Evolutionary conservation across 257 asterid species (phyloP), one percentile per base, ranked within the genome.

Genomic region (Solanum pimpinellifolium): DNA sequence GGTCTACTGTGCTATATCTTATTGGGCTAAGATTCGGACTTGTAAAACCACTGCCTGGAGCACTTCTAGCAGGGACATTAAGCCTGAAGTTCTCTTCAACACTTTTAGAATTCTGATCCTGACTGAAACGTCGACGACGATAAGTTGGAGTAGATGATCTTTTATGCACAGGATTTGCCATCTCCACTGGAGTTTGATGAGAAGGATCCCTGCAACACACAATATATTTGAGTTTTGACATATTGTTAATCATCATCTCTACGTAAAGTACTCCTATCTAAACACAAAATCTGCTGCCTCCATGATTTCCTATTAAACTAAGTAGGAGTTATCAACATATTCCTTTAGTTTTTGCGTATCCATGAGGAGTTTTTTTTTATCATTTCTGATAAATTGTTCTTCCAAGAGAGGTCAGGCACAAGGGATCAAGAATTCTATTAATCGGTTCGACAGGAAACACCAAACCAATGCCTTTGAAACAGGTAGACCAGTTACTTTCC

Each of bases 21-120:
- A 88, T 90, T 2, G 98, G 95, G 92, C 98, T 96, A 31, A 59
- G 91, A 25, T 87, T 86, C 16, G 98, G 99, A 86, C 98, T 96
- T 3, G 95, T 92, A 86, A 80, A 91, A 82, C 93, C 95, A 60
- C 95, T 96, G 87, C 90, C 85, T 1, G 99, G 99, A 88, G 99
- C 98, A 89, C 98, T 96, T 89, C 92, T 87, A 14, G 92, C 88
- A 12, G 97, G 95, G 60, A 91, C 89, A 41, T 89, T 86, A 46
- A 87, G 85, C 60, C 90, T 88, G 68, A 92, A 90, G 56, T 89
- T 87, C 85, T 81, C 69, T 29, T 80, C 69, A 59, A 91, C 66
- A 44, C 90, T 86, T 89, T 93, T 93, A 49, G 90, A 83, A 7
- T 89, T 89, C 86, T 88, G 92, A 14, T 91, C 91, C 18, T 86